A percentile compares a stretch with the other conserved stretches of the same genome.
phyloP scores from a whole-genome alignment of 352 stramenopile species.

The Phytophthora citrophthora region DNA sequence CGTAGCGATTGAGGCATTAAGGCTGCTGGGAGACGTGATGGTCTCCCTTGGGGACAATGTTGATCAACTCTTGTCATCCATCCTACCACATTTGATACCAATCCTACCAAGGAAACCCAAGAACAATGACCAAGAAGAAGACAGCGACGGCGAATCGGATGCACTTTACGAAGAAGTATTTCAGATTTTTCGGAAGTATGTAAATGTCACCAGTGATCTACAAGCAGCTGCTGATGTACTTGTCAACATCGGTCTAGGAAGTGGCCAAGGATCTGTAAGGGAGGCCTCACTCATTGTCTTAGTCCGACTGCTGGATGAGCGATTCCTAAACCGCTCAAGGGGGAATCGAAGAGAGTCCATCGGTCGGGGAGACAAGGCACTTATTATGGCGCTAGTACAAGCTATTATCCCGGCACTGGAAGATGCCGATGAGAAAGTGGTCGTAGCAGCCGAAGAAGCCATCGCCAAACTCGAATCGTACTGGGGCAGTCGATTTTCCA shows the following conservation, averaged over 20 bases:
- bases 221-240: conserved; percentile 62
- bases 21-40: conserved; percentile 71
- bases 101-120: conserved; percentile 38
- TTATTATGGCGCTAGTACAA: conserved; percentile 67
- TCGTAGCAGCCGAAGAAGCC: conserved; percentile 69
- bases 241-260: conserved; percentile 66
- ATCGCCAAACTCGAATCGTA: conserved; percentile 71
- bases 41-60: conserved; percentile 64
- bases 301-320: conserved; percentile 63
- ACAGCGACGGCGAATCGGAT: conserved; percentile 18
- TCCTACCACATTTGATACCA: conserved; percentile 71
- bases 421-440: conserved; percentile 59
- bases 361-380: conserved; percentile 48
- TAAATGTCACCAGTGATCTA: conserved; percentile 64
- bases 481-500: conserved; percentile 47
- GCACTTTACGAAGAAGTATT: conserved; percentile 62
- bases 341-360: conserved; percentile 14
- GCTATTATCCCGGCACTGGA: conserved; percentile 65
- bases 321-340: conserved; percentile 36
- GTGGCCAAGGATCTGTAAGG: conserved; percentile 42
- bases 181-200: conserved; percentile 71
- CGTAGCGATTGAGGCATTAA: conserved; percentile 59
- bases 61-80: conserved; percentile 71
- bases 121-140: conserved; percentile 14
- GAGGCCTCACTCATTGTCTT: conserved; percentile 58